Conservation (phyloP, 73 alveolate genomes). For the Uronychia binucleata region DNA sequence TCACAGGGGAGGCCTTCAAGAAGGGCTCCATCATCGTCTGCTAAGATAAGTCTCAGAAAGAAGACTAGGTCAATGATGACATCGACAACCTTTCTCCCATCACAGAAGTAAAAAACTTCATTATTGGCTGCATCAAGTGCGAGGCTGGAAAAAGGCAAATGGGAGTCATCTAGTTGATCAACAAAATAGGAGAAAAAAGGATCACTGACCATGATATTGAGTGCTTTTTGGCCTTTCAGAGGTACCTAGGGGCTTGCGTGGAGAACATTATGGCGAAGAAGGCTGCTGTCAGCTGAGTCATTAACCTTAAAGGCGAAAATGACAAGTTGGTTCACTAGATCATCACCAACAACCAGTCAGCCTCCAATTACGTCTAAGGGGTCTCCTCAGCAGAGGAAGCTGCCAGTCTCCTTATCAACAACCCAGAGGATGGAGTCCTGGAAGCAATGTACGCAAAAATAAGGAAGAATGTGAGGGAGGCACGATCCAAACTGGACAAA, state of each 20-base stretch:
- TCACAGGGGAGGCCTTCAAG: background rate
- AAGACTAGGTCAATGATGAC: background rate
- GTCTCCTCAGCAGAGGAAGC: background rate
- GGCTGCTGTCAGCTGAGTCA: background rate
- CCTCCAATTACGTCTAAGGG: background rate
- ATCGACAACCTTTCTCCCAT: background rate
- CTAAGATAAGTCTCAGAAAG: background rate
- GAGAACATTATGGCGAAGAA: background rate
- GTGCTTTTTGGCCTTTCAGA: background rate
- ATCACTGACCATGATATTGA: background rate
- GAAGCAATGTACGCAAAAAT: background rate
- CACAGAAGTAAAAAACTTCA: background rate
- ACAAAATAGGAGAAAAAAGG: background rate
- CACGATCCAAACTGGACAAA: background rate
- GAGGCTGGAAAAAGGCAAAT: background rate
- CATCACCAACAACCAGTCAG: background rate
- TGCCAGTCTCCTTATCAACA: background rate
- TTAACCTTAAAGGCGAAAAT: background rate
- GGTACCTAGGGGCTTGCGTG: background rate
- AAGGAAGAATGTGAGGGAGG: background rate
- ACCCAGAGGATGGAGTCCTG: background rate
- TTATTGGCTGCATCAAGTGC: background rate
- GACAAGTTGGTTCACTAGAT: background rate
- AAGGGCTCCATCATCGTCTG: background rate
- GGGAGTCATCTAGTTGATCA: background rate